These are phyloP conservation scores for Pseudoturritis turrita DNA, from an alignment of 345 rosid species.

Conservation along the genomic window DNA sequence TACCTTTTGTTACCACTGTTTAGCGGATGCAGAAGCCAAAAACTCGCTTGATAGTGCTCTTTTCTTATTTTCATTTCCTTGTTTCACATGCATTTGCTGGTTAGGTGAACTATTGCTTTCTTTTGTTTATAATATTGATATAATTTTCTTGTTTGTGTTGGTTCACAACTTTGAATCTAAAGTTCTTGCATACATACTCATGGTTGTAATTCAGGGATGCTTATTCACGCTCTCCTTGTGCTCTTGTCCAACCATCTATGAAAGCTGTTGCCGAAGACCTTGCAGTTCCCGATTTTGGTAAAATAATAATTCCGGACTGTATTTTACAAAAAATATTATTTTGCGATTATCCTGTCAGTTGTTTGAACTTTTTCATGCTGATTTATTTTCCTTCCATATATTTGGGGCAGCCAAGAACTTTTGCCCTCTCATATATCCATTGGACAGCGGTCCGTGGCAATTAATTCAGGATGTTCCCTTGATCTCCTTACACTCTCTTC, in stretches of 20 bases:
- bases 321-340: neutral
- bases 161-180: neutral
- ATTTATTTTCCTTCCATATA: conserved; percentile 17
- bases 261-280: conserved; percentile 40
- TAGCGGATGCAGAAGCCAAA: neutral
- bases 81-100: neutral
- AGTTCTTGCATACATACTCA: neutral
- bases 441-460: conserved; percentile 70
- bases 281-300: conserved; percentile 85
- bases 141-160: neutral
- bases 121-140: neutral
- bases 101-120: neutral
- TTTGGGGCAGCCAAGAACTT: conserved; percentile 61
- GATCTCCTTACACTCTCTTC: conserved; percentile 78
- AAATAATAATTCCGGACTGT: neutral
- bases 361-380: conserved; percentile 4
- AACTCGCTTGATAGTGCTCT: neutral
- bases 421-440: conserved; percentile 87
- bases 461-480: conserved; percentile 57
- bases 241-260: conserved; percentile 93
- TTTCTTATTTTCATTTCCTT: neutral
- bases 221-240: conserved; percentile 77
- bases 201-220: conserved; percentile 74
- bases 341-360: neutral
- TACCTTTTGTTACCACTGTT: neutral